phyloP scores from a whole-genome alignment of 1,284 basidiomycete species.

The Puccinia novopanici region DNA sequence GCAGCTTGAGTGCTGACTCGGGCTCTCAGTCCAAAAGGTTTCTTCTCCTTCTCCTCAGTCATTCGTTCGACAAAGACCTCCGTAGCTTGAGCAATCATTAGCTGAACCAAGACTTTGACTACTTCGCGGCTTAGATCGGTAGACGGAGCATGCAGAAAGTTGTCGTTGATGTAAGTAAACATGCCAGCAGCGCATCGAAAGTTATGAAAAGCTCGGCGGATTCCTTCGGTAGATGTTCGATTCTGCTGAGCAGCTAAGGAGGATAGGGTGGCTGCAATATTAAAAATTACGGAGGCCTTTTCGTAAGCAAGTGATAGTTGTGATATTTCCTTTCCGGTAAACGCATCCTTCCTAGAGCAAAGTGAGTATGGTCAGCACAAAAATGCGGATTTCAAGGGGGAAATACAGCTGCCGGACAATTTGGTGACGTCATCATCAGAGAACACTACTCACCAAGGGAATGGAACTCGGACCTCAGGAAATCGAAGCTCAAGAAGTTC shows the following conservation, averaged over 20 bases:
- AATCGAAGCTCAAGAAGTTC: slow-evolving; percentile 96
- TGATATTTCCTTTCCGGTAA: slow-evolving; percentile 86
- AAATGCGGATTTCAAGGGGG: not conserved
- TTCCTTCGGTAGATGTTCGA: slow-evolving; percentile 75
- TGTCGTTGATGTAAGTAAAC: slow-evolving; percentile 98
- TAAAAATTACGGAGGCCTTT: slow-evolving; percentile 96
- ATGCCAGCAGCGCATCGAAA: slow-evolving; percentile 91
- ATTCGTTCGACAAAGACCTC: slow-evolving; percentile 97
- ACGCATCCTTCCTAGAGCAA: slow-evolving; percentile 77
- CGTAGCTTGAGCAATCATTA: slow-evolving; percentile 88
- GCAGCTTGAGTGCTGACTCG: slow-evolving; percentile 85
- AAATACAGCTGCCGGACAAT: not conserved
- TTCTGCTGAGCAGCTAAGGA: slow-evolving; percentile 80
- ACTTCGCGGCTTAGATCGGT: slow-evolving; percentile 93
- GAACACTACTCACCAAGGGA: slow-evolving; percentile 72
- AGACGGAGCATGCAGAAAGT: slow-evolving; percentile 97
- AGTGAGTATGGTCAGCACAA: not conserved
- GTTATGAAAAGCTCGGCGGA: slow-evolving; percentile 91
- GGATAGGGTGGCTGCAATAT: slow-evolving; percentile 90
- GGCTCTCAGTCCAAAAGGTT: slow-evolving; percentile 73
- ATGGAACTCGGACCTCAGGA: slow-evolving; percentile 90
- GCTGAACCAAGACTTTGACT: slow-evolving; percentile 81
- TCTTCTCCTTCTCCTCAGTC: slow-evolving; percentile 75
- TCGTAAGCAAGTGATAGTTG: slow-evolving; percentile 97
- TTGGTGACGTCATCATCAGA: not conserved